A percentile compares a stretch with the other conserved stretches of the same genome.
phyloP scores from a whole-genome alignment of 352 stramenopile genomes.

The Phytophthora ramorum region DNA sequence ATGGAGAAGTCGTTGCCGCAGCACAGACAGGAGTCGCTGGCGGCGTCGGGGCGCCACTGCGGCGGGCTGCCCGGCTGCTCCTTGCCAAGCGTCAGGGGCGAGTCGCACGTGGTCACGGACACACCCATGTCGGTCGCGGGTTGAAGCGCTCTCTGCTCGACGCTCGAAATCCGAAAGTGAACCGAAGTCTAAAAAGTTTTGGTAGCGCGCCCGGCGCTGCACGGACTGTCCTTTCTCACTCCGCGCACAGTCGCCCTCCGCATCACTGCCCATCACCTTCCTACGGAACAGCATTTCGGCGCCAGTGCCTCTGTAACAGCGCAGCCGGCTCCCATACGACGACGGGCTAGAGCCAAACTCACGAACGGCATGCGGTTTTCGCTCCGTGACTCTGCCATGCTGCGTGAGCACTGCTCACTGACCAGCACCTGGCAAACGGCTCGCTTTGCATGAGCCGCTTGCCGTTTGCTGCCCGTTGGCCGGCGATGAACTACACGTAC shows the following conservation, averaged over 20 bases:
- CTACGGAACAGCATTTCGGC: constrained; percentile 2
- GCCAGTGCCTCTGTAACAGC: not conserved
- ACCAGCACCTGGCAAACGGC: not conserved
- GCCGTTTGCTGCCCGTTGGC: not conserved
- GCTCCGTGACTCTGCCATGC: no score
- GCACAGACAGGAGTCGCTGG: constrained; percentile 74
- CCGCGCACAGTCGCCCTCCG: constrained; percentile 9
- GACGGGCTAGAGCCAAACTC: not conserved
- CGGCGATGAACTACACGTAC: not conserved
- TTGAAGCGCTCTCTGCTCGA: constrained; percentile 31
- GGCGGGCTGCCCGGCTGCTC: constrained; percentile 25
- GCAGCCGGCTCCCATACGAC: not conserved
- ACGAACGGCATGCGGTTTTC: not conserved
- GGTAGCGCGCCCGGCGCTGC: not conserved
- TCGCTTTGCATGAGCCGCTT: not conserved
- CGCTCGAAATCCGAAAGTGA: constrained; percentile 42
- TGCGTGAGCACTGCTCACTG: no score
- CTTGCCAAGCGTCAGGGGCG: constrained; percentile 28
- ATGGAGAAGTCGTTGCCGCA: constrained; percentile 78
- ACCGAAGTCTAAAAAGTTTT: not conserved
- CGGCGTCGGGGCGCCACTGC: constrained; percentile 74
- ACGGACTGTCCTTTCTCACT: constrained; percentile 8
- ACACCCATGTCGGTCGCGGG: constrained; percentile 24
- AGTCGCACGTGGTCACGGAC: constrained; percentile 32
- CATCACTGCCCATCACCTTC: constrained; percentile 14